phyloP scores from a whole-genome alignment of 2,329 filamentous ascomycete genomes.

The Clarireedia sp. region DNA sequence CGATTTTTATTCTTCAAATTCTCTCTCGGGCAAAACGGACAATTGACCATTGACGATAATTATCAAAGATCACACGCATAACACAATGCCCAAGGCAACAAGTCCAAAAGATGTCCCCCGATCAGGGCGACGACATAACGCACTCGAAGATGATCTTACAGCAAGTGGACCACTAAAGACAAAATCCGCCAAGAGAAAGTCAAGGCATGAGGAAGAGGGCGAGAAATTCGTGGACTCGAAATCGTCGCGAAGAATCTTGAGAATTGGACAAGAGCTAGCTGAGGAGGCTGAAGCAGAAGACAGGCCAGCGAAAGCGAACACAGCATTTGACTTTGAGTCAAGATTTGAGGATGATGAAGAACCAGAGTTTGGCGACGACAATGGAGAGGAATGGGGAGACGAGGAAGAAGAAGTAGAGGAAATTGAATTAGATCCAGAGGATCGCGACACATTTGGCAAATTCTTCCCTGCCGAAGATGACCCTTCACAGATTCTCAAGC shows the following conservation, averaged over 20 bases:
- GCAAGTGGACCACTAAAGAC: conserved; percentile 63
- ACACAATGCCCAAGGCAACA: conserved; percentile 70
- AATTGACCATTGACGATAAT: no score
- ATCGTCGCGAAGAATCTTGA: conserved; percentile 79
- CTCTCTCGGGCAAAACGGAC: conserved; percentile 2
- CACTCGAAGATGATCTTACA: conserved; percentile 80
- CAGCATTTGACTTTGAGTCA: conserved; percentile 73
- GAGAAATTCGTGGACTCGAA: conserved; percentile 78
- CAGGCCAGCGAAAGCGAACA: conserved; percentile 39
- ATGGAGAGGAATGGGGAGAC: conserved; percentile 57
- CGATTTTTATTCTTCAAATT: conserved; percentile 12
- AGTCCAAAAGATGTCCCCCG: conserved; percentile 47
- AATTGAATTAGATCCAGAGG: conserved; percentile 78
- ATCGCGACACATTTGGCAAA: conserved; percentile 83
- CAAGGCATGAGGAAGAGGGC: conserved; percentile 49
- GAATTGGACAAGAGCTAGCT: conserved; percentile 79
- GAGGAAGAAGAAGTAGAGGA: conserved; percentile 66
- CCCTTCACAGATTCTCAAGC: conserved; percentile 19
- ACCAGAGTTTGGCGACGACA: conserved; percentile 43
- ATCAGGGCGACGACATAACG: conserved; percentile 70
- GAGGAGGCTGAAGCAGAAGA: conserved; percentile 64
- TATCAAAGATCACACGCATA: neutral
- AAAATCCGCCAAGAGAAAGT: conserved; percentile 63
- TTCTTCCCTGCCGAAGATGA: conserved; percentile 68
- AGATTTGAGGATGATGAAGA: conserved; percentile 54